Evolutionary conservation across 306 rosid species (phyloP).

Genomic region (Clitoria ternatea): DNA sequence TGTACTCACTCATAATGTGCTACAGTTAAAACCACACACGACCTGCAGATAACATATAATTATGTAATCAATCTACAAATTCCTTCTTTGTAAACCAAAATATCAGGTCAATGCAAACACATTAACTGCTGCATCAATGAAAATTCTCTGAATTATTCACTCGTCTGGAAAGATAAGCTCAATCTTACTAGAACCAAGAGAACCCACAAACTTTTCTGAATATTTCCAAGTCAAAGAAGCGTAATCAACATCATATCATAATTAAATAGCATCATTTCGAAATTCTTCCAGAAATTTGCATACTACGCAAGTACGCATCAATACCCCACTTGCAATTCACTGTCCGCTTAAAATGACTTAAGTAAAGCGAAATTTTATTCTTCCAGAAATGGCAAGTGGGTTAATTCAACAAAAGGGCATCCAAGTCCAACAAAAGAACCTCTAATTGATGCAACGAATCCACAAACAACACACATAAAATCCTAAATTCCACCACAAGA

Average conservation of each 20-base stretch:
- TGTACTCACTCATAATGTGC: not conserved
- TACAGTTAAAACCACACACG: not conserved
- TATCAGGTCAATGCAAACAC: not conserved
- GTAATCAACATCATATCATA: not conserved
- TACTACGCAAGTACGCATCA: not conserved
- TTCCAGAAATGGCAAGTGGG: not conserved
- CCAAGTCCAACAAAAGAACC: not conserved
- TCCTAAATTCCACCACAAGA: not conserved
- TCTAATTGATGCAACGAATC: not conserved
- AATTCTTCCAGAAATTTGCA: not conserved
- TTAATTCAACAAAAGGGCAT: conserved; percentile 1
- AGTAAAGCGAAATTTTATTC: not conserved
- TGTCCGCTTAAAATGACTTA: not conserved
- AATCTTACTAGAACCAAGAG: not conserved
- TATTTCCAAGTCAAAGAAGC: not conserved
- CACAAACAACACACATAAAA: conserved; percentile 15
- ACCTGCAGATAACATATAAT: not conserved
- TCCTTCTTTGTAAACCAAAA: not conserved
- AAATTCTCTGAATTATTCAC: not conserved
- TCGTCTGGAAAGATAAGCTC: not conserved
- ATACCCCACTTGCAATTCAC: not conserved
- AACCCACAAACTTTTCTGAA: not conserved
- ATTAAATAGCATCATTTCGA: not conserved
- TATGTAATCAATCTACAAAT: not conserved
- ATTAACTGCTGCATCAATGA: not conserved